phyloP scores from a whole-genome alignment of 2,329 filamentous ascomycete species.

The Rhinocladiella mackenziei region DNA sequence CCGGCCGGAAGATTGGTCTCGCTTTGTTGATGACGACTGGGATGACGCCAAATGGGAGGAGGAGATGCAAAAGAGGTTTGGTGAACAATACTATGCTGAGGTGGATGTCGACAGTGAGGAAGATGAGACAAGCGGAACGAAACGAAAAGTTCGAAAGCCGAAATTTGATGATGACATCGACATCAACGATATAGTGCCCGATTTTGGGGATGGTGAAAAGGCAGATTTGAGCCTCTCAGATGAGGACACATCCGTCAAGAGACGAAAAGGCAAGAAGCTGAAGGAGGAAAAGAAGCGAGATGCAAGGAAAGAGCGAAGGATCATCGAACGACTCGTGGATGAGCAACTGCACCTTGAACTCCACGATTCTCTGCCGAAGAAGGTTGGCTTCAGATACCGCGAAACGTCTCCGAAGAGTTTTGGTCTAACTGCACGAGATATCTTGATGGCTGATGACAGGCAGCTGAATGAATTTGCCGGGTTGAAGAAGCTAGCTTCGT shows the following conservation, averaged over 20 bases:
- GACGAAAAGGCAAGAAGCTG: constrained; percentile 46
- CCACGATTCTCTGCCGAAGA: constrained; percentile 59
- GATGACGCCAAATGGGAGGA: constrained; percentile 85
- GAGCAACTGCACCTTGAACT: constrained; percentile 74
- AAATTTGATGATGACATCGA: constrained; percentile 97
- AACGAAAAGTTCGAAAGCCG: constrained; percentile 62
- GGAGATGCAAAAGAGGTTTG: constrained; percentile 84
- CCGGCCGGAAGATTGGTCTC: constrained; percentile 75
- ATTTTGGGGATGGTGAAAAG: constrained; percentile 53
- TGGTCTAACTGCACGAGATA: constrained; percentile 83
- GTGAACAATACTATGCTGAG: constrained; percentile 82
- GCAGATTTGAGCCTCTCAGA: constrained; percentile 57
- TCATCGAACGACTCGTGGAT: constrained; percentile 83
- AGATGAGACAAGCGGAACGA: constrained; percentile 61
- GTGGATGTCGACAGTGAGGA: constrained; percentile 59
- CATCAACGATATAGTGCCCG: constrained; percentile 85
- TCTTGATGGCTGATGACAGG: constrained; percentile 81
- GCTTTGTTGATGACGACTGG: constrained; percentile 81
- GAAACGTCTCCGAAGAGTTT: constrained; percentile 88
- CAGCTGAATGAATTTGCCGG: constrained; percentile 87
- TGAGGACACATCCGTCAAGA: constrained; percentile 43
- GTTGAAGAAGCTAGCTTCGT: constrained; percentile 89
- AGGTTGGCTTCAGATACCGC: constrained; percentile 75
- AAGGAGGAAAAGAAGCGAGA: constrained; percentile 61
- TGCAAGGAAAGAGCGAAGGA: constrained; percentile 73